phyloP scores from a whole-genome alignment of 768 basidiomycete species.

The Naganishia friedmannii region DNA sequence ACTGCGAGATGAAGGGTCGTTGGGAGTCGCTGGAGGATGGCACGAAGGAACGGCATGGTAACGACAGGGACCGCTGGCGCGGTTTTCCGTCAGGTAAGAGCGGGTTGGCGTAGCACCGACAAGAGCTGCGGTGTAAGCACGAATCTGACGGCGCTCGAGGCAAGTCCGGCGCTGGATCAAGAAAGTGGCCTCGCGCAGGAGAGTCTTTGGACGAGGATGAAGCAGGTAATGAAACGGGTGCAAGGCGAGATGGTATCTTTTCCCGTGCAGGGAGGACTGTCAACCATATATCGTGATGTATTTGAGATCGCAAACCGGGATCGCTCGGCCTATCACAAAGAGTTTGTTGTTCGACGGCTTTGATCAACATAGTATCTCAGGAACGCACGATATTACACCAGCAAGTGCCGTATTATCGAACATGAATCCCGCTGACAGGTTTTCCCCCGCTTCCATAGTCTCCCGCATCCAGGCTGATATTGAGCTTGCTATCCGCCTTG shows the following conservation, averaged over 20 bases:
- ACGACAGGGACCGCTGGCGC: background rate
- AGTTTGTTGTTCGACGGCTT: background rate
- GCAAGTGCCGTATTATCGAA: conserved; percentile 1
- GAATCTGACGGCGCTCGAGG: background rate
- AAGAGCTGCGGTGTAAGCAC: background rate
- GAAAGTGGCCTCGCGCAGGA: background rate
- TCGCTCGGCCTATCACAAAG: background rate
- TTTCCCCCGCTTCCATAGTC: background rate
- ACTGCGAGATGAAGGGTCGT: conserved; percentile 34
- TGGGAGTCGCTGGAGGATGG: conserved; percentile 34
- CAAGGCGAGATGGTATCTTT: background rate
- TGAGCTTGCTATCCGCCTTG: background rate
- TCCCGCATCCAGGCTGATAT: background rate
- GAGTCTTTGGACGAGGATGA: background rate
- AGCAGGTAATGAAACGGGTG: background rate
- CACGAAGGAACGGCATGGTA: conserved; percentile 22
- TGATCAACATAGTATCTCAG: background rate
- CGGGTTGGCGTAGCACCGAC: background rate
- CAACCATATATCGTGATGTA: background rate
- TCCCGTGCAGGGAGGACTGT: background rate
- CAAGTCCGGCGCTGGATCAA: background rate
- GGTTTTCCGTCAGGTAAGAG: background rate
- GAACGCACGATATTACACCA: background rate
- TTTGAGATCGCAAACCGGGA: background rate
- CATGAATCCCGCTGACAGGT: background rate